Evolutionary conservation across 495 filamentous ascomycete species (phyloP), one percentile per base, ranked within the genome.

Genomic region (Lentithecium fluviatile): DNA sequence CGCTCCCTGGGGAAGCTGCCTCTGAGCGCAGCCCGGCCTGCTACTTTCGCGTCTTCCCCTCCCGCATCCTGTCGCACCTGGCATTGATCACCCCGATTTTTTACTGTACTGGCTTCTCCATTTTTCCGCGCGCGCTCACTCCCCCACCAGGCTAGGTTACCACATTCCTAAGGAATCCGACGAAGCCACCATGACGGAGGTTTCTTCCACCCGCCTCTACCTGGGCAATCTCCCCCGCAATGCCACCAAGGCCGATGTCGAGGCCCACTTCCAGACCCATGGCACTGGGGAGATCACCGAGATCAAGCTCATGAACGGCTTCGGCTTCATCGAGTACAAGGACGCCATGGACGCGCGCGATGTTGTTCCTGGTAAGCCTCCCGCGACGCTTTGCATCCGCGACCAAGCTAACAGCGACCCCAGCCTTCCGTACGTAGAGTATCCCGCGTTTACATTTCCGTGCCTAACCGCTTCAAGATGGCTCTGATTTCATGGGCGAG

Each of bases 301-400:
- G 78, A 91, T 98, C 80, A 98, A 98, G 80, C 85, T 98, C 64
- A 98, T 97, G 95, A 96, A 95, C 73, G 94, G 94, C 64, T 98
- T 98, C 71, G 94, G 94, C 74, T 98, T 98, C 77, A 95, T 98
- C 71, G 95, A 98, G 74, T 98, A 97, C 75, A 93, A 97, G 73
- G 94, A 96, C 80, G 83, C 90, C 38, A 87, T 95, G 83, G 94
- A 97, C 80, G 95, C 94, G 59, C 87, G 91, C 65, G 94, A 97
- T 76, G 90, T 97, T 43, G 94, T 98, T 60, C 94, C 94, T 72
- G 91, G 94, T 98, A 82, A 76, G 85, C 72, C 48, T 48, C 26
- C 64, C 43, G 17, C 52, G 19, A 32, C 13, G 37, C 11, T 54
- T 12, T 21, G 25, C 17, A n/a, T 13, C 45, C 32, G 12, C 19